phyloP scores from a whole-genome alignment of 192 early-diverging fungal genomes.

The Coemansia biformis region DNA sequence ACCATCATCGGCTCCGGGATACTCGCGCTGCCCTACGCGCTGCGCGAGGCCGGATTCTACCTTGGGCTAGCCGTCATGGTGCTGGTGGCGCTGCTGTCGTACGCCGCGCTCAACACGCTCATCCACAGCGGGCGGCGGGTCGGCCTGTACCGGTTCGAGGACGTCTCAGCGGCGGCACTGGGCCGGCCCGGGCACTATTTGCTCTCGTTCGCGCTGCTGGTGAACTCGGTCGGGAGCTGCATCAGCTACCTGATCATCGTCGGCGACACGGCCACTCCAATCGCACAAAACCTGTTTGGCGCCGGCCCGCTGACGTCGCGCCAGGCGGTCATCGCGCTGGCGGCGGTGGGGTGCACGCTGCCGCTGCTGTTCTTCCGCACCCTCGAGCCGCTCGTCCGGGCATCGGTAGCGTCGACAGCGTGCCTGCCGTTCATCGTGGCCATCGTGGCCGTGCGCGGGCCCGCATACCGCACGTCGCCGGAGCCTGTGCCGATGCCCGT shows the following conservation, averaged over 20 bases:
- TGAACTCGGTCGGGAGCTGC: constrained; percentile 57
- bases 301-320: constrained; percentile 11
- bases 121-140: constrained; percentile 52
- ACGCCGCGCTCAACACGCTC: constrained; percentile 52
- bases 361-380: constrained; percentile 61
- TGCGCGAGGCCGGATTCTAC: constrained; percentile 58
- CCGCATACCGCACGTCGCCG: constrained; percentile 44
- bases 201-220: constrained; percentile 53
- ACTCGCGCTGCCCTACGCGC: constrained; percentile 61
- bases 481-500: constrained; percentile 52
- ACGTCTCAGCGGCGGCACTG: constrained; percentile 46
- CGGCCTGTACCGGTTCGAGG: constrained; percentile 53
- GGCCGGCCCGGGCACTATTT: constrained; percentile 52
- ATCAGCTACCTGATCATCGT: constrained; percentile 59
- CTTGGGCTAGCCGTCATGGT: constrained; percentile 50
- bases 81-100: constrained; percentile 47
- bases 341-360: constrained; percentile 38
- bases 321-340: constrained; percentile 15
- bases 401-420: constrained; percentile 56
- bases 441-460: constrained; percentile 55
- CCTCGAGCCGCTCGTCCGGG: constrained; percentile 53
- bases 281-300: constrained; percentile 21
- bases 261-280: constrained; percentile 32
- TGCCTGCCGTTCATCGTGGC: constrained; percentile 59
- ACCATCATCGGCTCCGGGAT: constrained; percentile 65